Base-by-base conservation (phyloP, 495 filamentous ascomycete genomes). In the Xylaria nigripes region DNA sequence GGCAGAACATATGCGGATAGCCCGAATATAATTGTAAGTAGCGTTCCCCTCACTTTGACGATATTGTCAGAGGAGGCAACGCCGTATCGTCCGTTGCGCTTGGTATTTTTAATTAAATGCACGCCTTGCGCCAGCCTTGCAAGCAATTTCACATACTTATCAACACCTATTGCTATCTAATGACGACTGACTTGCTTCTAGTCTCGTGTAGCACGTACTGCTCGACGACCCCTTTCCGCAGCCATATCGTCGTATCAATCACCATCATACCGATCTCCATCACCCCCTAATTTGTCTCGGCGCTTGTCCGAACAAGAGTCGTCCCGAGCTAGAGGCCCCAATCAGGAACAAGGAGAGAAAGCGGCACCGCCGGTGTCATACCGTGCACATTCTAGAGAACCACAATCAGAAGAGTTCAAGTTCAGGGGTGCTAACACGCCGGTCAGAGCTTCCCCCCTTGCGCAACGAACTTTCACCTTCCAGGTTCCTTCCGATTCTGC, bases 291-390 rank as follows among this genome's bases (percentile, higher is more conserved):
- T 42, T 34, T 71, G 30, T 44, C 62, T 45, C 70, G 75, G 6
- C 70, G 75, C 21, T 63, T 77, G 10, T 77, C 75, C 0, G 75
- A 77, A 45, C 72, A 74, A 49, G 72, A 77, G 30, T 63, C 45
- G 27, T 62, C 67, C 15, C 64, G 73, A 32, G 45, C 58, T 36
- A 71, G 69, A 34, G 61, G 56, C 12, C 34, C 53, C 22, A 51
- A 51, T 12, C 67, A 73, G 13, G 61, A 64, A 6, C 64, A 60
- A 41, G 58, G 55, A 38, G 64, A 65, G 27, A 67, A 47, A 46
- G 42, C 51, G 22, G 51, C 57, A 56, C 69, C 58, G 18, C 68
- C 25, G 27, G 59, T 54, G 58, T 70, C 48, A 41, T 70, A 58
- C 51, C 58, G 63, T 61, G 67, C 57, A 57, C 29, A 65, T 64